Evolutionary conservation across 257 asterid genomes (phyloP), one percentile per base, ranked within the genome.

Genomic region (Jaltomata sinuosa): DNA sequence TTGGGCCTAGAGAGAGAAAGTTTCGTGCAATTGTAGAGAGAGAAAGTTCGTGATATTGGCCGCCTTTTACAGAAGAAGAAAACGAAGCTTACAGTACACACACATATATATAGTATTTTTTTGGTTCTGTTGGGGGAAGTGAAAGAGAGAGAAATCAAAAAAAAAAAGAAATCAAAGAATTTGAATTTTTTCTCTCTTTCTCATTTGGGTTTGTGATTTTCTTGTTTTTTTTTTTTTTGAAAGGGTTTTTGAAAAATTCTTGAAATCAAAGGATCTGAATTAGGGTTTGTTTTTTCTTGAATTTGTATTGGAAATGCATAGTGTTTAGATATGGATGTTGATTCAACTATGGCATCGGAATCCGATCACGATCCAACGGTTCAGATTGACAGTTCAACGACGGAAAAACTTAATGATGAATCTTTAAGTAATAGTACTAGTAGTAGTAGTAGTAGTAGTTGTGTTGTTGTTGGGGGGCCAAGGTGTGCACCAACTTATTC

Each of bases 401-500:
- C 89, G 77, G 94, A 91, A 86, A 93, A 94, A 89, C 86, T 90
- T 14, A 42, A 86, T 49, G 93, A 87, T 36, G 84, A 64, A 87
- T 86, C 84, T 47, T n/a, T n/a, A n/a, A n/a, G 79, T 86, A 85
- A 87, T 89, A 77, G 72, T 50, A 84, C 64, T 80, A 81, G 21
- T 53, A 64, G 79, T 86, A 85, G 87, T 89, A 77, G 72, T 50
- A 84, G 68, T 80, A 81, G 21, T 53, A 64, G 80, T 64, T 50
- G 85, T 84, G 83, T 93, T 78, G 34, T 47, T n/a, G 93, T 86
- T 84, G 91, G 89, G 89, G 88, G 98, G 61, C 98, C 99, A 21
- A 92, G 98, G 55, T 94, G 97, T 86, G 99, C 99, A 76, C 99
- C 99, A 27, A 90, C 91, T 11, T 96, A 94, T 77, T 88, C 89